Evolutionary conservation across 345 rosid species (phyloP).

Genomic region (Eucalyptus coolabah): DNA sequence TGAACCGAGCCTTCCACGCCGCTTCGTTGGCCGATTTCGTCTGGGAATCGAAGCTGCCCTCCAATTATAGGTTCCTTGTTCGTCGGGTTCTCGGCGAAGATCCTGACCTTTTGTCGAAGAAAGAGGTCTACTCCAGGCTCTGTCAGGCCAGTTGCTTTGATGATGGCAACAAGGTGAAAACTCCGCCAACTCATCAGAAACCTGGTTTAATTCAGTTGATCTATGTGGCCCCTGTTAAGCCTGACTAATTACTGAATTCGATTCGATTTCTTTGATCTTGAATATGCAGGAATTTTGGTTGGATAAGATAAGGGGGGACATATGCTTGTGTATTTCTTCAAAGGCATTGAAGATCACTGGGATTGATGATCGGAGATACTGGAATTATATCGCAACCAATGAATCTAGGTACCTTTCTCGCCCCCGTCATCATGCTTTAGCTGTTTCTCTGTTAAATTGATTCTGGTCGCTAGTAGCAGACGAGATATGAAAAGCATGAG

Average conservation of each 20-base stretch:
- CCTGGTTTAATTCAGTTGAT: background rate
- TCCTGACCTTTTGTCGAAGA: conserved; percentile 23
- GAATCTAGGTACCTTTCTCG: conserved; percentile 65
- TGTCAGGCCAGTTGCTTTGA: conserved; percentile 52
- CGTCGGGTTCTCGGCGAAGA: conserved; percentile 22
- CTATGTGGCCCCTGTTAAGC: background rate
- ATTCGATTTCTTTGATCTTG: background rate
- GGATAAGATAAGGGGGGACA: conserved; percentile 67
- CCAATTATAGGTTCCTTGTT: conserved; percentile 54
- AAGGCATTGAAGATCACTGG: conserved; percentile 81
- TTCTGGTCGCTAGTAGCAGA: background rate
- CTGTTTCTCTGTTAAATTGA: background rate
- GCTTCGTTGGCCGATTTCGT: conserved; percentile 70
- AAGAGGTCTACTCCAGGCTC: conserved; percentile 51
- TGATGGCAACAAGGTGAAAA: conserved; percentile 52
- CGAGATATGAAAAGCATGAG: background rate
- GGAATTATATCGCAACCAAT: conserved; percentile 64
- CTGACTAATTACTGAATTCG: background rate
- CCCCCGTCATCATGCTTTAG: background rate
- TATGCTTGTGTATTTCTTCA: conserved; percentile 53
- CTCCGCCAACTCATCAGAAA: background rate
- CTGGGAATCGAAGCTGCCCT: conserved; percentile 81
- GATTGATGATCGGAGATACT: conserved; percentile 84
- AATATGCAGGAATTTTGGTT: conserved; percentile 54
- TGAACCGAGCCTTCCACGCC: conserved; percentile 43